phyloP scores from a whole-genome alignment of 495 filamentous ascomycete genomes.

The Lentithecium fluviatile region DNA sequence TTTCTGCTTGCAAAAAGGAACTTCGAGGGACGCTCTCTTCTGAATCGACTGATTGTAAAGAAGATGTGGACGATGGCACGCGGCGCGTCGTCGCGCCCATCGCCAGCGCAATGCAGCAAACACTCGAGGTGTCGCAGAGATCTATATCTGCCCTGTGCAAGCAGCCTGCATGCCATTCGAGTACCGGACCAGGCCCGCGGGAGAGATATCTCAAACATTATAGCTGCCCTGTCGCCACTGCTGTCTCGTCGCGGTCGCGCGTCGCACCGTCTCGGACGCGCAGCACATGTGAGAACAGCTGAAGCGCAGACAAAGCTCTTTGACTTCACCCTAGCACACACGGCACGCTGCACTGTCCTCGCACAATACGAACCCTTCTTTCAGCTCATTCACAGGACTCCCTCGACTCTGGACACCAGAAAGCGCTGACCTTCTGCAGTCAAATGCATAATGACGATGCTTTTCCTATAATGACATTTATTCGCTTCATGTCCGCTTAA shows the following conservation, averaged over 20 bases:
- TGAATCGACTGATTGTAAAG: too few relatives aligned
- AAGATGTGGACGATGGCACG: too few relatives aligned
- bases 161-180: not conserved
- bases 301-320: not conserved
- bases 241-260: not conserved
- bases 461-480: not conserved
- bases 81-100: too few relatives aligned
- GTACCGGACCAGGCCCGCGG: slow-evolving; percentile 17
- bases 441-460: slow-evolving; percentile 28
- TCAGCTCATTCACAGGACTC: not conserved
- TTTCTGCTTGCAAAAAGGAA: too few relatives aligned
- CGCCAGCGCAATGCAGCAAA: too few relatives aligned
- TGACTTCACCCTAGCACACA: too few relatives aligned
- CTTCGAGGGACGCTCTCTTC: too few relatives aligned
- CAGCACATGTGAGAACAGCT: not conserved
- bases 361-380: not conserved
- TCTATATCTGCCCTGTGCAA: slow-evolving; percentile 8
- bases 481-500: slow-evolving; percentile 19
- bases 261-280: not conserved
- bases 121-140: not conserved
- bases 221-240: not conserved
- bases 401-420: not conserved
- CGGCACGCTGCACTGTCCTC: too few relatives aligned
- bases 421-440: not conserved
- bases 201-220: slow-evolving; percentile 13